Base-by-base conservation (phyloP, 2,329 filamentous ascomycete genomes). In the Aschersonia sp. region DNA sequence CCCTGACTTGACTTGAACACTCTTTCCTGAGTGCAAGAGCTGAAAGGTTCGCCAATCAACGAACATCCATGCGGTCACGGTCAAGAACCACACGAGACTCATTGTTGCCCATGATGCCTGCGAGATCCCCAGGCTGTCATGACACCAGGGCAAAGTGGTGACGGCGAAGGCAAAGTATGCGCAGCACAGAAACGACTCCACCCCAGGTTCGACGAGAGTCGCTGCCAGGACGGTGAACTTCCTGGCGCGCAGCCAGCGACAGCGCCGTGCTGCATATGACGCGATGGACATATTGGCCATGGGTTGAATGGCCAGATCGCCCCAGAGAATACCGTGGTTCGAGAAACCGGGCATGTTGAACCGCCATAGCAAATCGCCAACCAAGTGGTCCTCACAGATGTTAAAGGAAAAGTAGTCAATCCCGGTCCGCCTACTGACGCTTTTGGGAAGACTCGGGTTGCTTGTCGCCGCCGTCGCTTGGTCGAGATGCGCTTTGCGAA, bases 381-480 rank as follows among this genome's bases (percentile, higher is more conserved):
- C 95, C 30, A 96, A 71, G 59, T 98, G 92, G 60, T 98, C 92
- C 63, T 98, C 94, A 68, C 92, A 98, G 59, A 98, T 97, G 60
- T 95, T 94, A 54, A 87, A 77, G 3, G 88, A 94, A 66, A 98
- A 98, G 66, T 82, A 89, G 64, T 97, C 89, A 53, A 98, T 82
- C 0, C 92, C 94, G 0, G 61, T 61, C 67, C 80, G 61, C 55
- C 73, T 63, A 57, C 68, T 50, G 48, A 65, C 54, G 57, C 68
- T 58, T 43, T 61, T 55, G 52, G 62, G 58, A 54, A 70, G 62
- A 52, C 68, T 56, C 30, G 67, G 70, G 55, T 72, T 74, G 53
- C 59, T 64, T 47, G 61, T 45, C 38, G 74, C 63, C 58, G 75
- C 64, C 32, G 80, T 82, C 6, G 92, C 77, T 54, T 77, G 75